Conservation (phyloP, 164 flowering plant species). For the Nelumbo lutea region DNA sequence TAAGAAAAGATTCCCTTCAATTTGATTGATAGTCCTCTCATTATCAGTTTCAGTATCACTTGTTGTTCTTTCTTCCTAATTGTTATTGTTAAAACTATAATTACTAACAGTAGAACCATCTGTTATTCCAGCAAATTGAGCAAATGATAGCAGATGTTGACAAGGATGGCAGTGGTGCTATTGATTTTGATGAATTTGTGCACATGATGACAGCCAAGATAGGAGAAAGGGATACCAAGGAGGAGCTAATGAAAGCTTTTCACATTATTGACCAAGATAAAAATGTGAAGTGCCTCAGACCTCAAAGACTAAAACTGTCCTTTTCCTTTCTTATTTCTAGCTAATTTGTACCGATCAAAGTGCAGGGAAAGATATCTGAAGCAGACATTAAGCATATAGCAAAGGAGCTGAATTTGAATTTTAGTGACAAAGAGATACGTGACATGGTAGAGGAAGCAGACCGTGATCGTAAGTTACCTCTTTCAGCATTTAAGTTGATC, state of each 20-base stretch:
- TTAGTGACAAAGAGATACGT: slow-evolving; percentile 52
- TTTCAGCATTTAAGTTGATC: neutral
- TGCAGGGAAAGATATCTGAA: slow-evolving; percentile 84
- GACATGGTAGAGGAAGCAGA: slow-evolving; percentile 93
- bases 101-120: slow-evolving; percentile 7
- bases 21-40: neutral
- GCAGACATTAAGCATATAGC: slow-evolving; percentile 62
- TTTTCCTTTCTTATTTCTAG: slow-evolving; percentile 3
- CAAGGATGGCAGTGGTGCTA: slow-evolving; percentile 98
- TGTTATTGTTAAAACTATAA: neutral
- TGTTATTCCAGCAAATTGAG: slow-evolving; percentile 74
- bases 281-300: slow-evolving; percentile 38
- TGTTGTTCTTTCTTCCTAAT: neutral
- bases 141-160: slow-evolving; percentile 98
- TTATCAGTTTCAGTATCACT: neutral
- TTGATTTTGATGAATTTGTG: slow-evolving; percentile 91
- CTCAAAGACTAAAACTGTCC: neutral
- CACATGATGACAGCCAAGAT: slow-evolving; percentile 98
- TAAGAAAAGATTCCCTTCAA: neutral
- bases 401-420: slow-evolving; percentile 66
- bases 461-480: slow-evolving; percentile 56
- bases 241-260: slow-evolving; percentile 92
- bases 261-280: slow-evolving; percentile 78
- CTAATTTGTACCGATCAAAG: slow-evolving; percentile 10
- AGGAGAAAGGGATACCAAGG: slow-evolving; percentile 94